Evolutionary conservation across 2,329 filamentous ascomycete genomes (phyloP).

Genomic region (Pezicula neosporulosa): DNA sequence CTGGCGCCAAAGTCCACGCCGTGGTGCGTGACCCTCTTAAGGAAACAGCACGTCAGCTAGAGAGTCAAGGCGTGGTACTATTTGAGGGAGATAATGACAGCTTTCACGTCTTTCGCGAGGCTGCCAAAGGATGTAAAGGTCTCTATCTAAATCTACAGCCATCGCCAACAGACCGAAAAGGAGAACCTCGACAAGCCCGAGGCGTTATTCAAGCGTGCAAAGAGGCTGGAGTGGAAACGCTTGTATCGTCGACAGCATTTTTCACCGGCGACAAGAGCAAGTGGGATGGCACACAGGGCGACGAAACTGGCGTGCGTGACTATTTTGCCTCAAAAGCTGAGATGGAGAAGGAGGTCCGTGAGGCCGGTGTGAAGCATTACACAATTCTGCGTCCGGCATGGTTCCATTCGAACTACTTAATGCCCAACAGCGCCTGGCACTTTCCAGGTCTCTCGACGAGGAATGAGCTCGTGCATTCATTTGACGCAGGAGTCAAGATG

Average conservation of each 20-base stretch:
- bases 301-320: not conserved
- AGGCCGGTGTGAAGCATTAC: constrained; percentile 6
- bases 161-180: constrained; percentile 3
- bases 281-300: not conserved
- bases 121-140: constrained; percentile 26
- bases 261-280: no score
- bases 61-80: constrained; percentile 6
- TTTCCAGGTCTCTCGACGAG: constrained; percentile 2
- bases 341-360: constrained; percentile 8
- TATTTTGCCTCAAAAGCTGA: constrained; percentile 6
- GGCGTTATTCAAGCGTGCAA: constrained; percentile 9
- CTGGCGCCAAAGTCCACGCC: constrained; percentile 7
- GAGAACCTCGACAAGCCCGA: constrained; percentile 6
- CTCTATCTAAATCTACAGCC: constrained; percentile 9
- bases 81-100: constrained; percentile 13
- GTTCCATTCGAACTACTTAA: constrained; percentile 8
- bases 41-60: constrained; percentile 2
- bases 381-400: constrained; percentile 10
- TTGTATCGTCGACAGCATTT: constrained; percentile 9
- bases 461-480: not conserved
- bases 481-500: not conserved
- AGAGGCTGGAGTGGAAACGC: constrained; percentile 2
- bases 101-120: constrained; percentile 2
- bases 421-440: not conserved
- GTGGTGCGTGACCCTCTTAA: constrained; percentile 8